Evolutionary conservation across 1,284 basidiomycete genomes (phyloP), one percentile per base, ranked within the genome.

Genomic region (Sphagnurus paluster): DNA sequence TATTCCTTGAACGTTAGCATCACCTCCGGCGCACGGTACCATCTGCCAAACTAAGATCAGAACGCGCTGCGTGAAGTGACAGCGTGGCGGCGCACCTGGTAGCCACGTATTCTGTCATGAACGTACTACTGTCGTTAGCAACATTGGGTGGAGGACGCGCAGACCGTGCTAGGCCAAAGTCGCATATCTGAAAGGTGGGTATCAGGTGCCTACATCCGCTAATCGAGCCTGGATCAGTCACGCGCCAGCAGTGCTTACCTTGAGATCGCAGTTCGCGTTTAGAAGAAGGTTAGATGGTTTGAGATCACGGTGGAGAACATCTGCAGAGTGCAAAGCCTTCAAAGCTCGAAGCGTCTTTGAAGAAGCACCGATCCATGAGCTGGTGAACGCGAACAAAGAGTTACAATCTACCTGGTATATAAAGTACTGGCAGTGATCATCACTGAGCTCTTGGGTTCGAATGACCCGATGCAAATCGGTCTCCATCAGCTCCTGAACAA

Each of bases 1-100:
- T 96, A 95, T 68, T 94, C 87, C 63, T 94, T 93, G 74, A 94
- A 95, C 0, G 93, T 94, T 32, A 96, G 77, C 93, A 96, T 96
- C 52, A 96, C 91, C 67, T 96, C 93, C 0, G 93, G 93, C 0
- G 93, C 93, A 21, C 93, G 84, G 62, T 96, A 96, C 93, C 93
- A 96, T 63, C 93, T 85, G 52, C n/a, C n/a, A n/a, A n/a, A n/a
- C n/a, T n/a, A 14, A 44, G 1, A 29, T n/a, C 4, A 29, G 5
- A 29, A n/a, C 19, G 10, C 32, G 14, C 23, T 14, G 17, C 24
- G 14, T 30, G 36, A 20, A 28, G 29, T 24, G 6, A 29, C 20
- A 17, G 19, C 46, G 17, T 26, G 6, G 43, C 13, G 13, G 52
- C 70, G 39, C 49, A 86, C 80, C 85, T 76, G 19, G 93, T 93